A percentile compares a stretch with the other conserved stretches of the same genome.
phyloP scores from a whole-genome alignment of 768 basidiomycete genomes.

The Podaxis sp. region DNA sequence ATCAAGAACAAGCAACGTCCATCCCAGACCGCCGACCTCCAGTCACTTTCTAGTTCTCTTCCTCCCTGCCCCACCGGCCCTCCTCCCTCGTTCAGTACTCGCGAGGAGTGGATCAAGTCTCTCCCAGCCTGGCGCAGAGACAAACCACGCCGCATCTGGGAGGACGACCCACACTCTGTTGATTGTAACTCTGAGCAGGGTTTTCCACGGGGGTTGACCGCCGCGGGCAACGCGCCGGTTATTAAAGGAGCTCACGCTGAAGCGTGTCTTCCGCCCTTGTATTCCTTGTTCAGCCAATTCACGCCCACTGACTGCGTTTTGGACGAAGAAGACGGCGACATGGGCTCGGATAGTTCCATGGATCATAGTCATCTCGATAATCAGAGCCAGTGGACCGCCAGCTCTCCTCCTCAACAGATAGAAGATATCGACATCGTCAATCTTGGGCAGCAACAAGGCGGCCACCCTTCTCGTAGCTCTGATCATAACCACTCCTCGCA shows the following conservation, averaged over 20 bases:
- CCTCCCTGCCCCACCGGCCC: constrained; percentile 60
- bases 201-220: constrained; percentile 76
- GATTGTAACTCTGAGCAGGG: constrained; percentile 41
- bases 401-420: constrained; percentile 11
- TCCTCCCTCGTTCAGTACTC: constrained; percentile 63
- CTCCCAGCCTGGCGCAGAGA: constrained; percentile 71
- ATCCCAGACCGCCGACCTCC: constrained; percentile 44
- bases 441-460: neutral
- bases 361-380: constrained; percentile 35
- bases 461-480: neutral
- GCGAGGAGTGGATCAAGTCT: constrained; percentile 74
- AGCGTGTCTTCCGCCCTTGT: constrained; percentile 82
- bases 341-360: constrained; percentile 39
- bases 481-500: neutral
- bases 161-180: constrained; percentile 43
- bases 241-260: constrained; percentile 86
- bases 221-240: constrained; percentile 74
- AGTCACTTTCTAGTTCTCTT: constrained; percentile 55
- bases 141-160: constrained; percentile 67
- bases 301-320: constrained; percentile 18
- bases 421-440: constrained; percentile 14
- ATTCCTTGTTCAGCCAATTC: constrained; percentile 26
- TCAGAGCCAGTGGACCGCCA: constrained; percentile 32
- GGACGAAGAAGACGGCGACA: constrained; percentile 35
- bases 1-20: constrained; percentile 56